Evolutionary conservation across 2,329 filamentous ascomycete genomes (phyloP).

Genomic region (Cytospora paraplurivora): DNA sequence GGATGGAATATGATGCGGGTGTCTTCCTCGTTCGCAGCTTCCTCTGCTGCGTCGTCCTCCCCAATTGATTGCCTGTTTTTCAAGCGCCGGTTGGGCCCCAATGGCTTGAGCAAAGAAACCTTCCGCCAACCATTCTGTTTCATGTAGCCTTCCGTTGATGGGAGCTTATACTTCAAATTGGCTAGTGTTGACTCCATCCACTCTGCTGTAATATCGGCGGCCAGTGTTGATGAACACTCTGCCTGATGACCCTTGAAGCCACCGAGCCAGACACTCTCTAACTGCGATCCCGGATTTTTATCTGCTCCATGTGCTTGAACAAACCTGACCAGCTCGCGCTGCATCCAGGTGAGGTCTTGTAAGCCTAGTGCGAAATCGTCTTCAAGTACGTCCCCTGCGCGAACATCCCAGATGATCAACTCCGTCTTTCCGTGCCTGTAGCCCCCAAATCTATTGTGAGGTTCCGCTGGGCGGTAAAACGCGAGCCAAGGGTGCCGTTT

Average conservation of each 20-base stretch:
- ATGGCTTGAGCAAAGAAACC: constrained; percentile 32
- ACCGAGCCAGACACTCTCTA: constrained; percentile 51
- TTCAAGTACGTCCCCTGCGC: constrained; percentile 35
- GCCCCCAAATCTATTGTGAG: constrained; percentile 33
- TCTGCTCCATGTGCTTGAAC: constrained; percentile 37
- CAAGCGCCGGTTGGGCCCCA: constrained; percentile 17
- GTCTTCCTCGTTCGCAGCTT: constrained; percentile 31
- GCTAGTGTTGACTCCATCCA: constrained; percentile 39
- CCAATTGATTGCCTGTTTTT: background rate
- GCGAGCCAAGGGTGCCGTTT: constrained; percentile 54
- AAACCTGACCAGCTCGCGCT: constrained; percentile 46
- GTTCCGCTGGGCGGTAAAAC: constrained; percentile 48
- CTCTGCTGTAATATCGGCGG: constrained; percentile 47
- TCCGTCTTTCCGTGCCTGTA: constrained; percentile 40
- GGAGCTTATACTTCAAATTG: constrained; percentile 41
- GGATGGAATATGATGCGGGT: constrained; percentile 51
- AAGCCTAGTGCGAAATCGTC: constrained; percentile 32
- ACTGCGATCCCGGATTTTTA: constrained; percentile 38
- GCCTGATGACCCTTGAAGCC: constrained; percentile 36
- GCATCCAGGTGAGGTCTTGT: constrained; percentile 47
- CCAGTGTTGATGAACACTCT: constrained; percentile 33
- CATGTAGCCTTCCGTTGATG: constrained; percentile 38
- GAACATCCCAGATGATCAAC: constrained; percentile 57
- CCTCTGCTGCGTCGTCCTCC: constrained; percentile 27
- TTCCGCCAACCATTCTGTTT: constrained; percentile 42